A percentile compares a stretch with the other conserved stretches of the same genome.
Conservation (phyloP, 2,329 filamentous ascomycete species). For the Lizonia empirigonia region DNA sequence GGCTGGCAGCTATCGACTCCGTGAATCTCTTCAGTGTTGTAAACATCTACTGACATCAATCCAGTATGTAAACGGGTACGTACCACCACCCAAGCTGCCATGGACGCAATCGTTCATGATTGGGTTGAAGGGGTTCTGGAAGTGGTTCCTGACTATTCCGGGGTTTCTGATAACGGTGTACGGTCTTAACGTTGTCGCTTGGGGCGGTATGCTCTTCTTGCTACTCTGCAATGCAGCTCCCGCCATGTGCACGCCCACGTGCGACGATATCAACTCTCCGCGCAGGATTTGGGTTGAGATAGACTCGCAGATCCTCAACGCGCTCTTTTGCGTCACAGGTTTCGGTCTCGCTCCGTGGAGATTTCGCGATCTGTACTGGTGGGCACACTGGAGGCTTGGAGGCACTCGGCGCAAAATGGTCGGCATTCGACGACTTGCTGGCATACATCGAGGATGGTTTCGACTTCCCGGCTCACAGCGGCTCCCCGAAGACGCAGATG, state of each 20-base stretch:
- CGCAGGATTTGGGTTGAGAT: constrained; percentile 85
- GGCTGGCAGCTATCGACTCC: neutral
- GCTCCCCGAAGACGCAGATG: constrained; percentile 53
- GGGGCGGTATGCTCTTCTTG: constrained; percentile 90
- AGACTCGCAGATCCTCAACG: constrained; percentile 82
- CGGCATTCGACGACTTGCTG: constrained; percentile 71
- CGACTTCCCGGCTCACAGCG: constrained; percentile 66
- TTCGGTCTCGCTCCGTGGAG: constrained; percentile 87
- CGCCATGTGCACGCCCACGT: constrained; percentile 73
- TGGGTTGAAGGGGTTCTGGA: constrained; percentile 67
- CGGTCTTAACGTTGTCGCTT: constrained; percentile 80
- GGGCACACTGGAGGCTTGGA: constrained; percentile 57
- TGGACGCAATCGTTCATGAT: constrained; percentile 65
- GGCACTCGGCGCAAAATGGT: constrained; percentile 52
- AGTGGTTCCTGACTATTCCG: constrained; percentile 74
- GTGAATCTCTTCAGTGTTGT: neutral
- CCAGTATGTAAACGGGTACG: constrained; percentile 50
- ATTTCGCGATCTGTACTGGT: constrained; percentile 76
- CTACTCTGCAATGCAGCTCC: constrained; percentile 76
- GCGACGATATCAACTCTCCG: constrained; percentile 74
- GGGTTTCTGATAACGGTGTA: constrained; percentile 81
- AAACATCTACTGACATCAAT: constrained; percentile 8
- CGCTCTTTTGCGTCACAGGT: constrained; percentile 83
- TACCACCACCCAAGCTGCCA: constrained; percentile 53
- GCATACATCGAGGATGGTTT: constrained; percentile 77